These are phyloP conservation scores for Trichophyton schoenleinii DNA, from an alignment of 2,329 filamentous ascomycete genomes.

Conservation along the genomic window DNA sequence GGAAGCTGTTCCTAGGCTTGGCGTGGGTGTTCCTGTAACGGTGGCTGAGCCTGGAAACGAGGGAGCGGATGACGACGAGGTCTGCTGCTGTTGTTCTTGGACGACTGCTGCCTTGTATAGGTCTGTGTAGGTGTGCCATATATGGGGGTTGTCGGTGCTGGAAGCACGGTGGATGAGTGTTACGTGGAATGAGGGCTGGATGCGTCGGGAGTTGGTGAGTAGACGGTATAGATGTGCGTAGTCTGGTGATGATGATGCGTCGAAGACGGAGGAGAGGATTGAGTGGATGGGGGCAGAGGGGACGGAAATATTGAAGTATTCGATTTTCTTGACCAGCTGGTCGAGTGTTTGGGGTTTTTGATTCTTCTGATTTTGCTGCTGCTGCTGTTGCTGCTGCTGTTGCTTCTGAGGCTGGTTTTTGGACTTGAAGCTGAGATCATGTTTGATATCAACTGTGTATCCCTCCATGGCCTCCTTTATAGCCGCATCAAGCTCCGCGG, in stretches of 20 bases:
- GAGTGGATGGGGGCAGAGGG: conserved; percentile 39
- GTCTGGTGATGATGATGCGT: conserved; percentile 30
- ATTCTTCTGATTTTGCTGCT: conserved; percentile 14
- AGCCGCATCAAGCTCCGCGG: conserved; percentile 65
- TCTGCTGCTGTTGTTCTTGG: conserved; percentile 9
- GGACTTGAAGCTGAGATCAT: conserved; percentile 54
- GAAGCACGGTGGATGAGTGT: conserved; percentile 75
- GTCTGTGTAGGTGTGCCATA: conserved; percentile 64
- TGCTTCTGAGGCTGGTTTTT: conserved; percentile 22
- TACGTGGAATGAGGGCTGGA: conserved; percentile 83
- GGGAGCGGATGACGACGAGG: conserved; percentile 12
- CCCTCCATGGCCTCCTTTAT: conserved; percentile 62
- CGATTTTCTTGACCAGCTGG: conserved; percentile 42
- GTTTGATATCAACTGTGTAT: conserved; percentile 64
- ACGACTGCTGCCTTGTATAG: conserved; percentile 38
- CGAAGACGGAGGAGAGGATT: conserved; percentile 60
- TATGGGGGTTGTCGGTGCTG: conserved; percentile 46
- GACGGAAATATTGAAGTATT: conserved; percentile 53
- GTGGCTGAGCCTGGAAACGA: conserved; percentile 9
- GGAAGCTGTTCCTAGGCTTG: conserved; percentile 24
- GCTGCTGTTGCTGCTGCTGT: conserved; percentile 25
- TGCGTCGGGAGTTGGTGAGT: conserved; percentile 57
- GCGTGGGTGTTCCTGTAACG: conserved; percentile 19
- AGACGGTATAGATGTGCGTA: conserved; percentile 59
- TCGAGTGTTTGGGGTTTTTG: conserved; percentile 19